Evolutionary conservation across 2,329 filamentous ascomycete genomes (phyloP), one percentile per base, ranked within the genome.

Genomic region (Paecilomyces fulvus): DNA sequence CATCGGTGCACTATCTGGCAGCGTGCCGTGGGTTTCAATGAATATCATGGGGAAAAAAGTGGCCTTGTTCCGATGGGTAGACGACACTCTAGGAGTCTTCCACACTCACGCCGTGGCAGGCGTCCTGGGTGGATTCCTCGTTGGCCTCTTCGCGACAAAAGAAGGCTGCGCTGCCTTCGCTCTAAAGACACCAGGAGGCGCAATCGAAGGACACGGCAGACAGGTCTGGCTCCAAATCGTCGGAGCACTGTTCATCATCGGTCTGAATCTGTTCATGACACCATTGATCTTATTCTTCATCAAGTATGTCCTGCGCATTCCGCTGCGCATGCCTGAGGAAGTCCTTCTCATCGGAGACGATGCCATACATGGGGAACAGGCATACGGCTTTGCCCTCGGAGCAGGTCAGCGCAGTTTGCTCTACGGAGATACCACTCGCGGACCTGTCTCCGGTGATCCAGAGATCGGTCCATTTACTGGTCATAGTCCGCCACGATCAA

Each of bases 41-140:
- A 80, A 80, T 65, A 66, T 79, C 21, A 60, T 76, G 6, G 75
- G 74, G 54, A 76, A 75, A 62, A 73, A 71, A 55, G 63, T 67
- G 55, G 80, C 81, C 60, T 84, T 85, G 68, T 85, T 86, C 80
- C 80, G 80, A 63, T 73, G 75, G 60, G 75, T 78, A 58, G 80
- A 84, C 64, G 80, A 85, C 63, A 73, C 57, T 9, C 74, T 82
- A 48, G 79, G 77, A 57, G 71, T 77, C 37, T 73, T 76, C 54
- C 74, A 80, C 64, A 80, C 77, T 0, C 77, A 80, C 64, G 71
- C 75, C 63, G 73, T 80, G 2, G 77, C 76, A 11, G 77, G 75
- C 12, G 67, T 73, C 46, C 61, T 77, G 0, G 77, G 77, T 8
- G 77, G 77, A 8, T 78, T 79, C 55, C 66, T 74, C 11, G 73